Base-by-base conservation (phyloP, 176 grass and related monocot species). In the Aegilops speltoides region DNA sequence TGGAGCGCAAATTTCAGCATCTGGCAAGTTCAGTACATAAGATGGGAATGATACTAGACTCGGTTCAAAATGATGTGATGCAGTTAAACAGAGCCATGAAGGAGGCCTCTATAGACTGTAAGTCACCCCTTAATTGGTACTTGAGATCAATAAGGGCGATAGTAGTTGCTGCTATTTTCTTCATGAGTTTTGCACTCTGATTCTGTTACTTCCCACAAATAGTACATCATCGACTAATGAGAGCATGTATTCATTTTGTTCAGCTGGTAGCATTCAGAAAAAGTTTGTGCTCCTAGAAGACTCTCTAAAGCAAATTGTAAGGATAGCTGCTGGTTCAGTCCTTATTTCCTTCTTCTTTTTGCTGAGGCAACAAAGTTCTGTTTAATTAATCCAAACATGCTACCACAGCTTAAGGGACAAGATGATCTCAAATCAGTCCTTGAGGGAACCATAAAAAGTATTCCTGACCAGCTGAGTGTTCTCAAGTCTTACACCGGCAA, bases 31-130 rank as follows among this genome's bases (percentile, higher is more conserved):
- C 89, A 12, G 54, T 99, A 64, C 87, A 85, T 80, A 94, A 88
- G 85, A 84, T 94, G 74, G 93, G 79, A 63, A 96, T 98, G 88
- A 76, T 96, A 25, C 34, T 99, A 12, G 92, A 94, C 68, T 88
- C 94, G 14, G 83, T 99, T 64, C 94, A 96, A 85, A 82, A 77
- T 85, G 97, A 99, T 78, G 73, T 86, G 50, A 88, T 99, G 90
- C 94, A 99, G 80, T 79, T 90, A 89, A 99, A 89, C 73, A 94
- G 92, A 96, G 83, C 83, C 82, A 88, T 94, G 83, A 96, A 99
- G 83, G 97, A 99, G 82, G 82, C 95, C 20, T 91, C 92, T 79
- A 64, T 94, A 82, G 97, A 99, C 59, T 86, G 97, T 99, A 91
- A 94, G 85, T 75, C n/a, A 52, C 41, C 41, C 66, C 26, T 33